Evolutionary conservation across 2,329 filamentous ascomycete species (phyloP).

Genomic region (Penicillium digitatum): DNA sequence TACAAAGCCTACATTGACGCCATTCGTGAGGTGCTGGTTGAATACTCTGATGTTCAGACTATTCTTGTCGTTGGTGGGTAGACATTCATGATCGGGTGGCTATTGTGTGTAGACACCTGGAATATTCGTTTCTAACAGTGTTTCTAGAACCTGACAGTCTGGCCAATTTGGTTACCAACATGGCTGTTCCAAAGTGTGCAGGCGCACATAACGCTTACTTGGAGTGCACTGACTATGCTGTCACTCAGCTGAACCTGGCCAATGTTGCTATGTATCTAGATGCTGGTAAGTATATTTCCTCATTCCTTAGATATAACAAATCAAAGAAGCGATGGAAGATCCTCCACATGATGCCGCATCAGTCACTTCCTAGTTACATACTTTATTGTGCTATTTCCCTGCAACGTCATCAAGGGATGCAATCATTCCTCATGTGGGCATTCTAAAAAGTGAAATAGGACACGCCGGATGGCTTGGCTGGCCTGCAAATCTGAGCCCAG

Average conservation of each 20-base stretch:
- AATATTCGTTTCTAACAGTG: constrained; percentile 29
- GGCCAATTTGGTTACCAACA: constrained; percentile 61
- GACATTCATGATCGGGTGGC: background rate
- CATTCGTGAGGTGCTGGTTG: constrained; percentile 52
- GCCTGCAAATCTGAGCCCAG: constrained; percentile 55
- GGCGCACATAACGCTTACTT: constrained; percentile 54
- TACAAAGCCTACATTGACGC: constrained; percentile 55
- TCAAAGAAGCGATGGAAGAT: background rate
- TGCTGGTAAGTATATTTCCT: constrained; percentile 42
- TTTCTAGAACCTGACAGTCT: constrained; percentile 58
- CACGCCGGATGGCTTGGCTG: constrained; percentile 64
- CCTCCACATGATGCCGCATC: too few relatives aligned
- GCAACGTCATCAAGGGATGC: background rate
- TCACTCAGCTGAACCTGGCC: constrained; percentile 54
- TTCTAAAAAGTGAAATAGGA: constrained; percentile 14
- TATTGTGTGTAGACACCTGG: background rate
- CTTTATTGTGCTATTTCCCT: background rate
- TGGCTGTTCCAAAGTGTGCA: constrained; percentile 52
- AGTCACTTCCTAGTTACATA: background rate
- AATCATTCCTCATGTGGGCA: background rate
- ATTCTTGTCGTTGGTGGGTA: constrained; percentile 49
- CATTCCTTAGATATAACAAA: background rate
- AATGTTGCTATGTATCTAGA: constrained; percentile 64
- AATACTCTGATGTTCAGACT: constrained; percentile 52
- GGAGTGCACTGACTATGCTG: constrained; percentile 54